phyloP scores from a whole-genome alignment of 257 asterid genomes.

The Solanum etuberosum region DNA sequence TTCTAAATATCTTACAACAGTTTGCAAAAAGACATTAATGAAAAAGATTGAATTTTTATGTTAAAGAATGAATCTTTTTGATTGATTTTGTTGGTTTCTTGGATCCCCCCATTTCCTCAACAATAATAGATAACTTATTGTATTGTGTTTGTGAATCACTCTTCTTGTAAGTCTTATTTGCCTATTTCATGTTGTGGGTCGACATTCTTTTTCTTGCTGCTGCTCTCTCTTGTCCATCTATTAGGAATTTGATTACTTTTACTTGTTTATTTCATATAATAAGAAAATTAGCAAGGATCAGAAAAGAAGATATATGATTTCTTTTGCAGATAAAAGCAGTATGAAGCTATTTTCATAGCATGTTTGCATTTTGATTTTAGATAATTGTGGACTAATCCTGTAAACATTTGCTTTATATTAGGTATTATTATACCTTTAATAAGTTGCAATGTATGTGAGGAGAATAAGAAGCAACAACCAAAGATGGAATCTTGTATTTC shows the following conservation, averaged over 20 bases:
- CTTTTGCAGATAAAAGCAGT: neutral
- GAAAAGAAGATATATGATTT: neutral
- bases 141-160: neutral
- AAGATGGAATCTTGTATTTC: constrained; percentile 43
- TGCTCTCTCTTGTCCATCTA: neutral
- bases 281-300: neutral
- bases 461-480: constrained; percentile 35
- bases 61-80: neutral
- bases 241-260: neutral
- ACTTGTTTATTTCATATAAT: neutral
- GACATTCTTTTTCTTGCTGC: neutral
- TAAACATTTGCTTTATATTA: constrained; percentile 14
- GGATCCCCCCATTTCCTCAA: neutral
- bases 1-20: neutral
- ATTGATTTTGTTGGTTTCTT: neutral
- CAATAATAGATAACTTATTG: neutral
- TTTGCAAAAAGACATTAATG: neutral
- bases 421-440: constrained; percentile 21
- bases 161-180: neutral
- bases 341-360: neutral
- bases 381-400: neutral
- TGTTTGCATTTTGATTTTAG: neutral
- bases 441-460: constrained; percentile 64
- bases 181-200: neutral
- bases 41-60: neutral